A percentile compares a stretch with the other conserved stretches of the same genome.
phyloP scores from a whole-genome alignment of 2,329 filamentous ascomycete species.

The Diplodia mutila region DNA sequence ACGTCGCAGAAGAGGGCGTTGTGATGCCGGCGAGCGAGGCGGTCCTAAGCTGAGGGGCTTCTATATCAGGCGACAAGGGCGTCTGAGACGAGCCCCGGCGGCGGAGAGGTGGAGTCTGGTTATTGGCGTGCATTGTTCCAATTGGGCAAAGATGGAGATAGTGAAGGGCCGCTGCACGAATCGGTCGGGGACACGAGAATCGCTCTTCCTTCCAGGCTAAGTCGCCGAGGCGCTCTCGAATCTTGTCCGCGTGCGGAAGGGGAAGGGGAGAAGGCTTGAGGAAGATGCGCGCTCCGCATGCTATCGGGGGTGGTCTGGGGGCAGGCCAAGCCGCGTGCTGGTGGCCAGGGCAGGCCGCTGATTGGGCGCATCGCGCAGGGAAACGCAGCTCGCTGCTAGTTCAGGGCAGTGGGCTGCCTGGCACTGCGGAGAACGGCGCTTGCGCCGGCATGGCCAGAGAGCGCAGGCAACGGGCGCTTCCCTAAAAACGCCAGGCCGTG shows the following conservation, averaged over 20 bases:
- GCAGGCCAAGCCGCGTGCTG: slow-evolving; percentile 13
- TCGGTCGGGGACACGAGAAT: slow-evolving; percentile 22
- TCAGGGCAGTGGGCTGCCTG: slow-evolving; percentile 1
- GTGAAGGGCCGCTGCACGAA: slow-evolving; percentile 21
- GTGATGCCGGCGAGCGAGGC: slow-evolving; percentile 46
- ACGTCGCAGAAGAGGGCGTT: slow-evolving; percentile 49
- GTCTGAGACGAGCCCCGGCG: slow-evolving; percentile 24
- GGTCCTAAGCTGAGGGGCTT: slow-evolving; percentile 27
- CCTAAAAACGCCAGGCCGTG: slow-evolving; percentile 4
- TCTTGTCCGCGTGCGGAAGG: slow-evolving; percentile 22
- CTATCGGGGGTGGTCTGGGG: slow-evolving; percentile 20
- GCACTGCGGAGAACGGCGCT: slow-evolving; percentile 20
- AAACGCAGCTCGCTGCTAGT: slow-evolving; percentile 6
- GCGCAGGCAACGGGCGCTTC: slow-evolving; percentile 18
- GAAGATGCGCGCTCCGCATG: slow-evolving; percentile 24
- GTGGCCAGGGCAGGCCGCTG: slow-evolving; percentile 14
- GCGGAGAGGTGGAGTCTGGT: slow-evolving; percentile 23
- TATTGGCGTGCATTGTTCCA: slow-evolving; percentile 25
- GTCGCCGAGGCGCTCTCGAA: slow-evolving; percentile 25
- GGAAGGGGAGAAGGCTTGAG: slow-evolving; percentile 23
- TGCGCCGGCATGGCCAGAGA: slow-evolving; percentile 4
- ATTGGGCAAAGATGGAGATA: slow-evolving; percentile 22
- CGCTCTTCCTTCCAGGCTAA: slow-evolving; percentile 24
- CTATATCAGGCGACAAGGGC: slow-evolving; percentile 26
- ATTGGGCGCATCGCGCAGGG: slow-evolving; percentile 10